Percentiles rank a stretch among this genome's conserved stretches.
Conservation (phyloP, 2,329 filamentous ascomycete genomes). For the Fusarium nanum region DNA sequence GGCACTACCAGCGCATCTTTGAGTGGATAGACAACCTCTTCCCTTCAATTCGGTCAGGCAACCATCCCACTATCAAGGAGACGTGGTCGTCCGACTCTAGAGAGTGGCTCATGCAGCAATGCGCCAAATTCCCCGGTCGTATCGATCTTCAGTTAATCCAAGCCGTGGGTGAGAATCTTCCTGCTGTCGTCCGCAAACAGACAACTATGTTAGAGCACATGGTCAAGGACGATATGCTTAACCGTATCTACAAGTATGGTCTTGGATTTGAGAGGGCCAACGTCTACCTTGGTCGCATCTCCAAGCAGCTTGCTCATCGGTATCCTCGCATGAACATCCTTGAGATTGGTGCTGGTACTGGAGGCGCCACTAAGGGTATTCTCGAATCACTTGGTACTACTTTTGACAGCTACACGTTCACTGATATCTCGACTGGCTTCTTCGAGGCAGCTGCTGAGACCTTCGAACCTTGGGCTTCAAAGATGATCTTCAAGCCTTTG, state of each 20-base stretch:
- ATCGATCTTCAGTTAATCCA: conserved; percentile 44
- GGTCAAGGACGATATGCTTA: conserved; percentile 50
- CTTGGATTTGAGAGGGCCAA: conserved; percentile 13
- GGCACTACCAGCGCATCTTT: conserved; percentile 1
- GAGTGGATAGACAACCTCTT: conserved; percentile 11
- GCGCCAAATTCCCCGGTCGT: neutral
- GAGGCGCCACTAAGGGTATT: conserved; percentile 6
- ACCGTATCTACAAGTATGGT: conserved; percentile 48
- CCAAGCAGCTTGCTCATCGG: conserved; percentile 6
- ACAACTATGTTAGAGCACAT: conserved; percentile 54
- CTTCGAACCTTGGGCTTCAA: neutral
- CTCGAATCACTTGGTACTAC: conserved; percentile 3
- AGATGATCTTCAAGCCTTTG: conserved; percentile 18
- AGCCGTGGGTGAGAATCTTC: conserved; percentile 50
- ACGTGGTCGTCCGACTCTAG: neutral
- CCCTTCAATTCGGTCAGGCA: neutral
- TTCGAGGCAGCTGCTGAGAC: conserved; percentile 17
- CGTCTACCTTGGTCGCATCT: conserved; percentile 32
- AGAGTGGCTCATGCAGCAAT: neutral
- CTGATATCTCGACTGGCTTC: conserved; percentile 22
- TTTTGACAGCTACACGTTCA: conserved; percentile 15
- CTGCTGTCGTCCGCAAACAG: conserved; percentile 50
- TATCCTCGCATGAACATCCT: conserved; percentile 17
- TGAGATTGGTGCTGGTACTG: conserved; percentile 25
- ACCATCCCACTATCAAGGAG: neutral